phyloP scores from a whole-genome alignment of 805 yeast species.

The Diddensiella caesifluorescens region DNA sequence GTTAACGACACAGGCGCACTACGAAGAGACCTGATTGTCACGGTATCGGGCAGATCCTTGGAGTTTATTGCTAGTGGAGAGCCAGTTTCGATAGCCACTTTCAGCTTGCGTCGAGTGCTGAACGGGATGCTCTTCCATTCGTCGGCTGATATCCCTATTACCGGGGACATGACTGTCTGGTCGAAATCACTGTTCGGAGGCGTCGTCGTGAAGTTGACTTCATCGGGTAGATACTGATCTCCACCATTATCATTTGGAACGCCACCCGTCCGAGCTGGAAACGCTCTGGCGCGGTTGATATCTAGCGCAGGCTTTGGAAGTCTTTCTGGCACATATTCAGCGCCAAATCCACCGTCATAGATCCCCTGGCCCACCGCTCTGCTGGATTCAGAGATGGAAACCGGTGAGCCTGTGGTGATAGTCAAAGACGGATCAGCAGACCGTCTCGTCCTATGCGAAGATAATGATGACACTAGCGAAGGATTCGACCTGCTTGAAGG shows the following conservation, averaged over 20 bases:
- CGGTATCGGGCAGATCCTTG: conserved; percentile 6
- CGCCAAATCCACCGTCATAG: conserved; percentile 9
- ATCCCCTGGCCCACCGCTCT: not conserved
- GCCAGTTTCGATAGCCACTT: conserved; percentile 15
- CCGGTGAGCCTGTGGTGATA: no score
- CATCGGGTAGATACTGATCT: conserved; percentile 15
- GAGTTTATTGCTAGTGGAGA: conserved; percentile 6
- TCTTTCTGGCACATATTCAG: conserved; percentile 14
- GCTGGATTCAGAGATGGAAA: no score
- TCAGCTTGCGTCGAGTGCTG: conserved; percentile 20
- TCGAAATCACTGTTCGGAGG: not conserved
- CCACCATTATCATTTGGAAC: not conserved
- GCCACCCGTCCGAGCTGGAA: no score
- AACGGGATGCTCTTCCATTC: conserved; percentile 25
- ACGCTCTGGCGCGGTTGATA: not conserved
- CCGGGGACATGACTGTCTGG: conserved; percentile 13
- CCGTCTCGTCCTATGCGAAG: not conserved
- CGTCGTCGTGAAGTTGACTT: conserved; percentile 3
- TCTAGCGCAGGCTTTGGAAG: no score
- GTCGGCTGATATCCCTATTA: conserved; percentile 19
- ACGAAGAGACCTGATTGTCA: conserved; percentile 1
- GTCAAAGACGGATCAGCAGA: no score
- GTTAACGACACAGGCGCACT: conserved; percentile 9
- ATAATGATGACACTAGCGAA: not conserved
- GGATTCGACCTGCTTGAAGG: not conserved